Percentiles rank a stretch among this genome's conserved stretches.
phyloP scores from a whole-genome alignment of 805 yeast species.

The Ogataea ramenticola region DNA sequence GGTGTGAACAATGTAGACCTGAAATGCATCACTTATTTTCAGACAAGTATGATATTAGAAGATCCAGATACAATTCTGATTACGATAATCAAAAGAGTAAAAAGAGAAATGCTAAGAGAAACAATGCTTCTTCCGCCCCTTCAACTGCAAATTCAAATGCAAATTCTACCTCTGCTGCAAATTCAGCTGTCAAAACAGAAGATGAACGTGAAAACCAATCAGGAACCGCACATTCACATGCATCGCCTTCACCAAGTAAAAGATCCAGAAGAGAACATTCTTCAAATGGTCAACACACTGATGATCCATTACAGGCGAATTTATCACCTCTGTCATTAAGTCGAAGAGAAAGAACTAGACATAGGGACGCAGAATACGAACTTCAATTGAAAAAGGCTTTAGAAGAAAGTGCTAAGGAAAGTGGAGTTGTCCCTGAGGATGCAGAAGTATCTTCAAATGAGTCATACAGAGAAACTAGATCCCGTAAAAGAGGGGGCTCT shows the following conservation, averaged over 20 bases:
- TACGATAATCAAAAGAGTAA: conserved; percentile 19
- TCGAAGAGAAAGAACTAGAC: conserved; percentile 19
- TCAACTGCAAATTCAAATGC: neutral
- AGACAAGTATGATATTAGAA: conserved; percentile 39
- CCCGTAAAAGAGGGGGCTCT: conserved; percentile 15
- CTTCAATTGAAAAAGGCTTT: conserved; percentile 35
- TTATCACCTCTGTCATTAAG: conserved; percentile 8
- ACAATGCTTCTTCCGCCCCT: neutral
- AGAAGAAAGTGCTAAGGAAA: conserved; percentile 50
- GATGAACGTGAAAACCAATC: neutral
- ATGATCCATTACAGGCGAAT: neutral
- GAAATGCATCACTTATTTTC: conserved; percentile 58
- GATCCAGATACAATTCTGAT: conserved; percentile 42
- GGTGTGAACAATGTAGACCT: conserved; percentile 91
- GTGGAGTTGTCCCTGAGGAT: conserved; percentile 31
- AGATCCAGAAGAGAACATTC: conserved; percentile 4
- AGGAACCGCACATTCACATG: conserved; percentile 1
- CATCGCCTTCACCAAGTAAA: neutral
- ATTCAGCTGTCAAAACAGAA: neutral
- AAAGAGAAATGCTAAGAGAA: neutral
- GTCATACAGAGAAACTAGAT: conserved; percentile 19
- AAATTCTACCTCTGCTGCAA: neutral
- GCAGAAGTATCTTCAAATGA: conserved; percentile 23
- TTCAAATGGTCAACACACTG: conserved; percentile 1
- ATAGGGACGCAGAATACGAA: conserved; percentile 29